phyloP scores from a whole-genome alignment of 352 stramenopile genomes.

The Pythium rhizo-oryzae region DNA sequence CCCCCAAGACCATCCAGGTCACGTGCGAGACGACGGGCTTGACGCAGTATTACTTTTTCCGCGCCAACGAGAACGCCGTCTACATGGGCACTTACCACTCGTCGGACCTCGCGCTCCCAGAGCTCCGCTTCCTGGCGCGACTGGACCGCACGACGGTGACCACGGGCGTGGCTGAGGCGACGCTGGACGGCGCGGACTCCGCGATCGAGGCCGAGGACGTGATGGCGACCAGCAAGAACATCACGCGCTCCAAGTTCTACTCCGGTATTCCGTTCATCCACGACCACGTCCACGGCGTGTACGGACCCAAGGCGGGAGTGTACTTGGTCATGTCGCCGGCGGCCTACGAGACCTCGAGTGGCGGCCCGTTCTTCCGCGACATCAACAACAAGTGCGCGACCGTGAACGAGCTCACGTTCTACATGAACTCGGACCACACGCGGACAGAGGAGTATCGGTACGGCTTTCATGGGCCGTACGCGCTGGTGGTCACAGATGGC shows the following conservation, averaged over 20 bases:
- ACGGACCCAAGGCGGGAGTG: constrained; percentile 37
- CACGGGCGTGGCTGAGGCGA: constrained; percentile 39
- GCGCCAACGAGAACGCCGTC: constrained; percentile 52
- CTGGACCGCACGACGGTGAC: constrained; percentile 39
- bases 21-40: constrained; percentile 41
- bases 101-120: constrained; percentile 33
- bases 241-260: constrained; percentile 51
- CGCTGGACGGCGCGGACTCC: constrained; percentile 35
- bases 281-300: constrained; percentile 45
- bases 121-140: constrained; percentile 53
- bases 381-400: constrained; percentile 60
- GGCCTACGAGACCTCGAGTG: constrained; percentile 48
- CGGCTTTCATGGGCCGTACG: constrained; percentile 55
- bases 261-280: constrained; percentile 40
- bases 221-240: constrained; percentile 29
- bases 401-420: constrained; percentile 57
- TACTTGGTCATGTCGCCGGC: constrained; percentile 55
- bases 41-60: constrained; percentile 59
- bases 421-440: constrained; percentile 68
- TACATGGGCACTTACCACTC: constrained; percentile 64
- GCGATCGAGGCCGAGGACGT: constrained; percentile 52
- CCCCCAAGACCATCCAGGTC: constrained; percentile 47
- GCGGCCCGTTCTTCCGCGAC: constrained; percentile 54
- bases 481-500: constrained; percentile 43
- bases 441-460: constrained; percentile 57